A percentile compares a stretch with the other conserved stretches of the same genome.
phyloP scores from a whole-genome alignment of 2,329 filamentous ascomycete genomes.

The Ophiobolus disseminans region DNA sequence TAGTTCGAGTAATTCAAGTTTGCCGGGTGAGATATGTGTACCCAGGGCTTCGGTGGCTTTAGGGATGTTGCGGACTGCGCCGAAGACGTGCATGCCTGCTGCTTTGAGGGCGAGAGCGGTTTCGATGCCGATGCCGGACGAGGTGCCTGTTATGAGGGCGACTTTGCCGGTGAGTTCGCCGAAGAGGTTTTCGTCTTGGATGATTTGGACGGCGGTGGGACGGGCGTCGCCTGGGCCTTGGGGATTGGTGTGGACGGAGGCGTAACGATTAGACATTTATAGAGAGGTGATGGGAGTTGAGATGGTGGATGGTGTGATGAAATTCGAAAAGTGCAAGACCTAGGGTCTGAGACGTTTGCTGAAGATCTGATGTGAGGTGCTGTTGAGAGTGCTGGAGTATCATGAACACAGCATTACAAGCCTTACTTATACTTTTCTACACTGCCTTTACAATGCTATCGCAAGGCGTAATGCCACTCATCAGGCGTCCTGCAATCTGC shows the following conservation, averaged over 20 bases:
- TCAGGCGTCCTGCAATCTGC: not conserved
- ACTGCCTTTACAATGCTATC: not conserved
- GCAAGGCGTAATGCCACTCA: not conserved
- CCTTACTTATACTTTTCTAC: not conserved
- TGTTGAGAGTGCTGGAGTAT: too few relatives aligned
- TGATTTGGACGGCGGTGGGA: constrained; percentile 51
- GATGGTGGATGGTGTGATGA: not conserved
- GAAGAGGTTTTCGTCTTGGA: constrained; percentile 47
- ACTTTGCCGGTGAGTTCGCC: constrained; percentile 37
- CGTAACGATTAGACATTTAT: not conserved
- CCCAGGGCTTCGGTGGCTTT: constrained; percentile 41
- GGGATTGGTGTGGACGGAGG: not conserved
- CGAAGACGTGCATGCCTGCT: constrained; percentile 54
- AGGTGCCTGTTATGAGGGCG: constrained; percentile 32
- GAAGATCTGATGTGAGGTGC: not conserved
- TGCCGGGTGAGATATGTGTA: constrained; percentile 27
- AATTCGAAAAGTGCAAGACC: not conserved
- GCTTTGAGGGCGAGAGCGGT: constrained; percentile 50
- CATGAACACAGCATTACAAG: not conserved
- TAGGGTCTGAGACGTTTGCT: not conserved
- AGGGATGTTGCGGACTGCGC: constrained; percentile 53
- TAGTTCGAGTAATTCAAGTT: constrained; percentile 46
- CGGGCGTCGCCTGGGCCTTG: constrained; percentile 49
- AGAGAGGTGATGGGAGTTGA: not conserved
- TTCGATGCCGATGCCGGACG: constrained; percentile 34